phyloP scores from a whole-genome alignment of 305 asterid species.

The Withania somnifera region DNA sequence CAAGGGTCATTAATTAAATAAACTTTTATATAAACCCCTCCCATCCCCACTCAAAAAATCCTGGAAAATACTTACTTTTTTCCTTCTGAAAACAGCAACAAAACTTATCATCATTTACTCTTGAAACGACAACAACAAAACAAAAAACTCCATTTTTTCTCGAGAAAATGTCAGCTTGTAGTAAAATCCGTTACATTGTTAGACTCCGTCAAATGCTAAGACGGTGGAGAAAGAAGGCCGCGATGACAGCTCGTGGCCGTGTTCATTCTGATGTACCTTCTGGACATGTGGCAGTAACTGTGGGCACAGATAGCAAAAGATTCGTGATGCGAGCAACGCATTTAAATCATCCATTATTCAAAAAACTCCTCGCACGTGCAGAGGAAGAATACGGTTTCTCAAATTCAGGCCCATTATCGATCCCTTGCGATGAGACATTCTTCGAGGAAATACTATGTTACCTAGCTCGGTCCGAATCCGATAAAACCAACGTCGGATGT shows the following conservation, averaged over 20 bases:
- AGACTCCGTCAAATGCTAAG: constrained; percentile 68
- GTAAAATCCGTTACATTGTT: constrained; percentile 78
- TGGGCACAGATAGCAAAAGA: constrained; percentile 42
- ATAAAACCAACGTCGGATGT: constrained; percentile 21
- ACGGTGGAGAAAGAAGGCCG: constrained; percentile 74
- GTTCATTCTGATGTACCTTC: constrained; percentile 60
- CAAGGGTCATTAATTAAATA: neutral
- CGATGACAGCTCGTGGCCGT: constrained; percentile 12
- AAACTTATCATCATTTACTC: neutral
- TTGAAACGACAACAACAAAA: neutral
- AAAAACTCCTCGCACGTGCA: constrained; percentile 43
- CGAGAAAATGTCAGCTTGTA: constrained; percentile 52
- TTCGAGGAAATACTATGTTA: constrained; percentile 53
- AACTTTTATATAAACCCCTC: constrained; percentile 25
- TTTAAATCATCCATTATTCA: constrained; percentile 69
- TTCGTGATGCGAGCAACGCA: constrained; percentile 55
- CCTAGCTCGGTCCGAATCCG: constrained; percentile 44
- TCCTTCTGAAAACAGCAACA: neutral
- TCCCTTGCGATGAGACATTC: constrained; percentile 68
- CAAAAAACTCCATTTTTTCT: neutral
- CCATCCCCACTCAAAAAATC: constrained; percentile 8
- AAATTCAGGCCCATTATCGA: constrained; percentile 58
- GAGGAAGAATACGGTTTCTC: constrained; percentile 79
- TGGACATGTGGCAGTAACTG: constrained; percentile 70
- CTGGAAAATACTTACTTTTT: constrained; percentile 9